Percentiles rank a stretch among this genome's conserved stretches.
Conservation (phyloP, 768 basidiomycete species). For the Trametes cubensis region DNA sequence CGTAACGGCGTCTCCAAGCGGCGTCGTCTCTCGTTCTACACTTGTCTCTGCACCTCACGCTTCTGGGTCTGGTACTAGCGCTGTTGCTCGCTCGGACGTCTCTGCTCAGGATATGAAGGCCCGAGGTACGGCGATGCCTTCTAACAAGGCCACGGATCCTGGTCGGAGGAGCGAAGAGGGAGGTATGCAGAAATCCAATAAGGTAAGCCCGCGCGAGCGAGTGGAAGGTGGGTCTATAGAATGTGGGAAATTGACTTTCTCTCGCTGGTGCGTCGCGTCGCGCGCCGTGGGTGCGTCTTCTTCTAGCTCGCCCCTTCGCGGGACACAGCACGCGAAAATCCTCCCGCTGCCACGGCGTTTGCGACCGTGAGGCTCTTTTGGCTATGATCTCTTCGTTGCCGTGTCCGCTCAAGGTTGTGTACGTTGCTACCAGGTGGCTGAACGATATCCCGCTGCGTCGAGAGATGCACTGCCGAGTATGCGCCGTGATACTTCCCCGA, state of each 20-base stretch:
- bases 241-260: constrained; percentile 7
- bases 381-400: too few species aligned
- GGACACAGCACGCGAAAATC: background rate
- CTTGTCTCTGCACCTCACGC: too few species aligned
- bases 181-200: background rate
- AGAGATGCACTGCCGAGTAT: background rate
- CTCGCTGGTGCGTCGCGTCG: background rate
- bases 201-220: background rate
- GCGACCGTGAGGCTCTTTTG: too few species aligned
- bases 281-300: background rate
- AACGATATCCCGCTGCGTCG: background rate
- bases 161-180: background rate
- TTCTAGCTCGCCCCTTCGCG: background rate
- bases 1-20: background rate
- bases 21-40: background rate
- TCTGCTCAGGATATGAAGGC: too few species aligned
- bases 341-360: background rate
- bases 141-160: background rate
- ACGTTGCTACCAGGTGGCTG: too few species aligned
- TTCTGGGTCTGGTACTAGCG: background rate
- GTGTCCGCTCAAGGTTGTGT: too few species aligned
- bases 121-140: too few species aligned
- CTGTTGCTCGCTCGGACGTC: background rate
- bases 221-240: background rate
- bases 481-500: background rate